Percentiles rank a stretch among this genome's conserved stretches.
Conservation (phyloP, 192 early-diverging fungal genomes). For the Podila epicladia region DNA sequence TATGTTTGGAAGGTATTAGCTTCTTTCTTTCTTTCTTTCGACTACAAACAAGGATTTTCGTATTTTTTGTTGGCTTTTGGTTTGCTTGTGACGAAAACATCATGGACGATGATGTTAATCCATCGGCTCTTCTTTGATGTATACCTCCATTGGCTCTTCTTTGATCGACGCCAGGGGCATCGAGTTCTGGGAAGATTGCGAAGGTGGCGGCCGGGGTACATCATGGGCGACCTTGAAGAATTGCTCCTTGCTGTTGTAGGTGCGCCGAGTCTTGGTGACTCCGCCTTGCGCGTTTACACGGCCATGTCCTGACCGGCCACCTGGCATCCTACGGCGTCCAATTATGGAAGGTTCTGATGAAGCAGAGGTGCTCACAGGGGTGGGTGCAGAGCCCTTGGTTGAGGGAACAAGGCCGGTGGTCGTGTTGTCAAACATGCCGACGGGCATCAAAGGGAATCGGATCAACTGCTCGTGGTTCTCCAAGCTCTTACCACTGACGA, state of each 20-base stretch:
- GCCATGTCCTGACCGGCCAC: slow-evolving; percentile 9
- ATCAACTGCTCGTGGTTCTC: slow-evolving; percentile 42
- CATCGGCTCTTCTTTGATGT: slow-evolving; percentile 45
- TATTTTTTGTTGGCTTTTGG: too few species aligned
- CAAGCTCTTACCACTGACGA: slow-evolving; percentile 53
- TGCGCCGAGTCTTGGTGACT: slow-evolving; percentile 30
- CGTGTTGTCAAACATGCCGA: slow-evolving; percentile 43
- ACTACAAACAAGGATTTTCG: too few species aligned
- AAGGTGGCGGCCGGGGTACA: not conserved
- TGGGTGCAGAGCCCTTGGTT: slow-evolving; percentile 13
- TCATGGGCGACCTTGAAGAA: slow-evolving; percentile 13
- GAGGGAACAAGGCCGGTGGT: slow-evolving; percentile 25
- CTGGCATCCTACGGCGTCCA: not conserved
- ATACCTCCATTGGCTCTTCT: slow-evolving; percentile 45
- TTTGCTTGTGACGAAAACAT: too few species aligned
- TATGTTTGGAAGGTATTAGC: too few species aligned
- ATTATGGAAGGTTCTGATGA: not conserved
- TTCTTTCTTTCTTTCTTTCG: too few species aligned
- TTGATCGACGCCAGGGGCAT: slow-evolving; percentile 38
- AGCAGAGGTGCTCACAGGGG: slow-evolving; percentile 8
- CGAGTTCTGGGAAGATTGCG: not conserved
- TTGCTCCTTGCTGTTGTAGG: slow-evolving; percentile 24
- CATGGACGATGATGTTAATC: slow-evolving; percentile 9
- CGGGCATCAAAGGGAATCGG: slow-evolving; percentile 41
- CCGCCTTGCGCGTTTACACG: slow-evolving; percentile 34